Conservation (phyloP, 352 stramenopile species). For the Globisporangium apiculatum region DNA sequence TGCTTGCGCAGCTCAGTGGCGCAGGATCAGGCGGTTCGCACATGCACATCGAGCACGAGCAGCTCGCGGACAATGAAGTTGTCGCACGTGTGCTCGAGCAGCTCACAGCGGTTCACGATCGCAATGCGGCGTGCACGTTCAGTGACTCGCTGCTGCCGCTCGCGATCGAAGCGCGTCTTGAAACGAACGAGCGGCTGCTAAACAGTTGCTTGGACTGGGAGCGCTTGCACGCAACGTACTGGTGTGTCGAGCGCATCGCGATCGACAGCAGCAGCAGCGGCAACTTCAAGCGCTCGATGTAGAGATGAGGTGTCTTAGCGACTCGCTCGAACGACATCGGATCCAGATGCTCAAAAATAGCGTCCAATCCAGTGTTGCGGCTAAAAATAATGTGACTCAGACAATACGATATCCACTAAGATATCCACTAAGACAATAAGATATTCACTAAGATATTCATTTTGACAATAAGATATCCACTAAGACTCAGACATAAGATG, state of each 20-base stretch:
- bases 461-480: no score
- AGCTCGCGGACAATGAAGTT: slow-evolving; percentile 3
- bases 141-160: slow-evolving; percentile 5
- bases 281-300: no score
- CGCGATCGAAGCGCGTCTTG: slow-evolving; percentile 26
- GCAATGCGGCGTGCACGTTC: background rate
- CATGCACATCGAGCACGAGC: background rate
- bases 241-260: slow-evolving; percentile 13
- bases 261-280: background rate
- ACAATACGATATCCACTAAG: no score
- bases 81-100: background rate
- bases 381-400: no score
- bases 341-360: no score
- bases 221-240: slow-evolving; percentile 39
- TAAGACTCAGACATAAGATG: no score
- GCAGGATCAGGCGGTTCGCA: background rate
- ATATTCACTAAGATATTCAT: no score
- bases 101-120: background rate
- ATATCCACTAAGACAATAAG: no score
- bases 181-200: slow-evolving; percentile 41
- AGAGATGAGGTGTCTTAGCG: no score
- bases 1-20: slow-evolving; percentile 9
- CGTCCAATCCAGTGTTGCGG: no score
- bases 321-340: no score
- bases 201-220: slow-evolving; percentile 64